These are phyloP conservation scores for Rubroboletus pulcherrimus DNA, from an alignment of 768 basidiomycete species.

Conservation along the genomic window DNA sequence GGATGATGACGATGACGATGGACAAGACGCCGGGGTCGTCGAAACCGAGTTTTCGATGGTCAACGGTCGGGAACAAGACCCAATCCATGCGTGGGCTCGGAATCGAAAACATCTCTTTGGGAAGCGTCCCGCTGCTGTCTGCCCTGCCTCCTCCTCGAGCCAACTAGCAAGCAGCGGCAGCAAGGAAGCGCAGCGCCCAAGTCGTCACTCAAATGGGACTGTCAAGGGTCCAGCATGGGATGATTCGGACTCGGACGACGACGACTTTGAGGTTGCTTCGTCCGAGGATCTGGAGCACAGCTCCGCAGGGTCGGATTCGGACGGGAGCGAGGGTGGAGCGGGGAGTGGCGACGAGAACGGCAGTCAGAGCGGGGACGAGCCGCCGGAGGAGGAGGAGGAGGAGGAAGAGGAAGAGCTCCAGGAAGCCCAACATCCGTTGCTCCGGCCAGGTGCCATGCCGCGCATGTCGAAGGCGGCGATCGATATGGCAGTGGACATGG, in stretches of 20 bases:
- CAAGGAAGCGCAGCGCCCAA: slow-evolving; percentile 1
- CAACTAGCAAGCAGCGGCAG: background rate
- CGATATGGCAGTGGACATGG: slow-evolving; percentile 62
- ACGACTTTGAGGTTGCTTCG: slow-evolving; percentile 32
- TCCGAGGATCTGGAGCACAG: slow-evolving; percentile 47
- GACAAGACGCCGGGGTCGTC: slow-evolving; percentile 32
- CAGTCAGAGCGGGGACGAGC: slow-evolving; percentile 35
- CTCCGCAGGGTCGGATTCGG: slow-evolving; percentile 32
- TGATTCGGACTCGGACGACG: slow-evolving; percentile 35
- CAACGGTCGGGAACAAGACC: slow-evolving; percentile 64
- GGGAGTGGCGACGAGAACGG: slow-evolving; percentile 30
- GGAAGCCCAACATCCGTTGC: slow-evolving; percentile 55
- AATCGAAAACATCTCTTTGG: slow-evolving; percentile 57
- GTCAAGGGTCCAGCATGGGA: slow-evolving; percentile 29
- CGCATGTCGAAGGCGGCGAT: slow-evolving; percentile 63
- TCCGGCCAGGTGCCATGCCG: slow-evolving; percentile 65
- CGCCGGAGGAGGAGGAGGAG: slow-evolving; percentile 40
- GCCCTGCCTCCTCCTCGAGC: background rate
- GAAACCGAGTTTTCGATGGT: slow-evolving; percentile 72
- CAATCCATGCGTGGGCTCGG: slow-evolving; percentile 64
- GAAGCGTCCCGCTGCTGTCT: background rate
- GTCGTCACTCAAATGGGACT: slow-evolving; percentile 9
- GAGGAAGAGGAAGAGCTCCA: slow-evolving; percentile 47
- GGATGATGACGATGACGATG: slow-evolving; percentile 29
- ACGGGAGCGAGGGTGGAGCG: slow-evolving; percentile 18